Base-by-base conservation (phyloP, 441 rosid genomes). In the Raphanus hybrid region DNA sequence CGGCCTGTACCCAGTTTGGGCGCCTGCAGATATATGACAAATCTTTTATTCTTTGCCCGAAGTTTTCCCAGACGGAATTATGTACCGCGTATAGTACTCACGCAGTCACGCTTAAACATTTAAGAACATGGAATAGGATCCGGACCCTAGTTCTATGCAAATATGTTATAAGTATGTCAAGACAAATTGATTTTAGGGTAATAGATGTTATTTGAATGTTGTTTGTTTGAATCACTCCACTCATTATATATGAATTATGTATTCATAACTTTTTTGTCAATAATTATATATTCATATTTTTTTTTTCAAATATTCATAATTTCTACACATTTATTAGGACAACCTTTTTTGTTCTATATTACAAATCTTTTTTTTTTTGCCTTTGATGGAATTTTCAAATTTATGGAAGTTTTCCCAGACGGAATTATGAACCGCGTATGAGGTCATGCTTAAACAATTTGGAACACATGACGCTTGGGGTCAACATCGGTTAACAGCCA, bases 401-500 rank as follows among this genome's bases (percentile, higher is more conserved):
- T 23, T 58, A 58, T 58, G 7, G 34, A 58, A 23, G 2, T 4
- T 58, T 58, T 62, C 67, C 18, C 11, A 62, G 3, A 14, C 45
- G 67, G 41, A 62, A 14, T 34, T 63, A 63, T 34, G 26, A 63
- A 15, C n/a, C 48, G 67, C 48, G 67, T 34, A 34, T 63, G 37
- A 62, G 34, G 26, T 62, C 45, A 62, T 12, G 67, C 45, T 60
- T 32, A 60, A 27, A 55, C 61, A 60, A 60, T n/a, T 61, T 62
- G 43, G 11, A 61, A n/a, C 18, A 2, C 15, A 29, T 61, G 43
- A 62, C 23, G 67, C 11, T 72, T 50, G 63, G 26, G 52, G 58
- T 63, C 63, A 63, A 72, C 50, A 48, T 29, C 11, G 50, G 37
- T 73, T 64, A 64, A 63, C 70, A 50, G 14, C 23, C 69, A 15